Conservation (phyloP, 768 basidiomycete species). For the Glaciozyma antarctica region DNA sequence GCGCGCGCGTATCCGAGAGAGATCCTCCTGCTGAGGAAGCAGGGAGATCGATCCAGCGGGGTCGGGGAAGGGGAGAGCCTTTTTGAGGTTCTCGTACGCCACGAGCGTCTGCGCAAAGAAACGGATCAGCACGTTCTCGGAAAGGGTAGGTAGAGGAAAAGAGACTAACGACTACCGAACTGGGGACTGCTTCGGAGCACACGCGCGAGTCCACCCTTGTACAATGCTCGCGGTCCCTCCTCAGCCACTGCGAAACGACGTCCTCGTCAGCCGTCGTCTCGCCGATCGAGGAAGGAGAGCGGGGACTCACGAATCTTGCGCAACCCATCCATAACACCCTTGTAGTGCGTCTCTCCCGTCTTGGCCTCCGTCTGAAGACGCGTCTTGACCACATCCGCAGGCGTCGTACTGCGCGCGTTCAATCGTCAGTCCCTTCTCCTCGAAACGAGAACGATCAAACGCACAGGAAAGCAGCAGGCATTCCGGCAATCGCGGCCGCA, state of each 20-base stretch:
- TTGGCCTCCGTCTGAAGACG: conserved; percentile 85
- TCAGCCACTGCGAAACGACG: conserved; percentile 54
- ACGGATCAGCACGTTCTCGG: too few relatives aligned
- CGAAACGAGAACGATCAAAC: not conserved
- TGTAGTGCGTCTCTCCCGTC: conserved; percentile 83
- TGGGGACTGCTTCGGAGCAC: conserved; percentile 63
- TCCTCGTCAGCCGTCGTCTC: not conserved
- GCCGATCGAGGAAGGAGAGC: conserved; percentile 15
- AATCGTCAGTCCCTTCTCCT: not conserved
- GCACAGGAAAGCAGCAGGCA: conserved; percentile 66
- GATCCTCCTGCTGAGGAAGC: conserved; percentile 46
- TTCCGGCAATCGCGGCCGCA: conserved; percentile 78
- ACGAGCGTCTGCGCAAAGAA: conserved; percentile 18
- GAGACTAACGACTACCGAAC: conserved; percentile 61
- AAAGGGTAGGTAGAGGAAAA: conserved; percentile 23
- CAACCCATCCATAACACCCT: conserved; percentile 80
- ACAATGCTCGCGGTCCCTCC: conserved; percentile 79
- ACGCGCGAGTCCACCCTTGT: conserved; percentile 84
- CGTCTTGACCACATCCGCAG: conserved; percentile 89
- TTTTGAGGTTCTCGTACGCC: conserved; percentile 58
- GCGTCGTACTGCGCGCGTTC: conserved; percentile 22
- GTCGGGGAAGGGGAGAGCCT: conserved; percentile 39
- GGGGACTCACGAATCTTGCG: conserved; percentile 74
- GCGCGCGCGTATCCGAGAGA: conserved; percentile 78
- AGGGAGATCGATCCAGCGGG: conserved; percentile 24